A percentile compares a stretch with the other conserved stretches of the same genome.
These are phyloP conservation scores for Nyctanthes arbortristis DNA, from an alignment of 257 asterid species.

Conservation along the genomic window DNA sequence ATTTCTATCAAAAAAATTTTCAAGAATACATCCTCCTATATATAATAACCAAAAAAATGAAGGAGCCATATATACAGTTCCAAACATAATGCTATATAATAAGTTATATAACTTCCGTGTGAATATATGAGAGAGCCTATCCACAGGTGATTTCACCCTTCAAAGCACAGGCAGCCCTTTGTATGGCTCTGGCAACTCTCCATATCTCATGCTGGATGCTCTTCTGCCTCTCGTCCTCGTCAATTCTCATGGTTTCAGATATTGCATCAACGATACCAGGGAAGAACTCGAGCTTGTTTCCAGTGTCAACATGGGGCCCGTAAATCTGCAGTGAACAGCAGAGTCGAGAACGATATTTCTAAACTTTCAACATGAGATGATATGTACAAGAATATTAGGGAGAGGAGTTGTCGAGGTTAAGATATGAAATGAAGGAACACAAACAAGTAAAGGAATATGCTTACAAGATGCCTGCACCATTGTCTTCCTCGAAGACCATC, in stretches of 20 bases:
- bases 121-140: neutral
- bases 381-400: neutral
- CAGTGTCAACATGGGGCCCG: slow-evolving; percentile 63
- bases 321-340: slow-evolving; percentile 56
- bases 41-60: too few relatives aligned
- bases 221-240: slow-evolving; percentile 31
- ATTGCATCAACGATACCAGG: slow-evolving; percentile 76
- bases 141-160: slow-evolving; percentile 59
- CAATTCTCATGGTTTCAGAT: slow-evolving; percentile 14
- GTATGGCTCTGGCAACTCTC: slow-evolving; percentile 87
- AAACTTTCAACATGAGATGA: neutral
- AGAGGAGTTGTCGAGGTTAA: neutral
- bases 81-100: too few relatives aligned
- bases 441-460: slow-evolving; percentile 15
- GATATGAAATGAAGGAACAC: neutral
- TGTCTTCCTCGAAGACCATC: slow-evolving; percentile 69
- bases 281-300: slow-evolving; percentile 56
- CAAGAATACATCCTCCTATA: neutral
- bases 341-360: neutral
- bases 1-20: neutral
- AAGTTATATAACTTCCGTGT: neutral
- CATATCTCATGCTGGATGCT: slow-evolving; percentile 70
- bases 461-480: slow-evolving; percentile 95
- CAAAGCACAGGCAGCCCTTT: slow-evolving; percentile 61
- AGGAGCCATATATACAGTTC: neutral